phyloP scores from a whole-genome alignment of 768 basidiomycete genomes.

The Boletellus ananas region DNA sequence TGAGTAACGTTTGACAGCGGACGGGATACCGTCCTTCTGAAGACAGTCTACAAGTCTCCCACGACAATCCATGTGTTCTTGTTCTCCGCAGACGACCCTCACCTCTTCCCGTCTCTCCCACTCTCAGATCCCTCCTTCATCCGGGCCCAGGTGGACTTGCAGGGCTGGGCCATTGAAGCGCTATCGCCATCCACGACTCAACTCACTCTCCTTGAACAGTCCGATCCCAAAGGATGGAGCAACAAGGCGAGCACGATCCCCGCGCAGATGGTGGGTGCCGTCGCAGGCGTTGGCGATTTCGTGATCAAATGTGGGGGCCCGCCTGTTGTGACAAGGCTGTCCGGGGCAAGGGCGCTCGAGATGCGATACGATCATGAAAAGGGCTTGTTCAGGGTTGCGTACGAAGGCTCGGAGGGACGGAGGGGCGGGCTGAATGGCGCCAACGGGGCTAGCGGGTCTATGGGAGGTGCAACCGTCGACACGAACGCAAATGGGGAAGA shows the following conservation, averaged over 20 bases:
- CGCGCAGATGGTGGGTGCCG: conserved; percentile 83
- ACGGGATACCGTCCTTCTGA: conserved; percentile 84
- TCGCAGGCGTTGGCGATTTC: conserved; percentile 93
- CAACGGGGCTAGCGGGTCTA: conserved; percentile 15
- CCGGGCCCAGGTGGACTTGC: conserved; percentile 94
- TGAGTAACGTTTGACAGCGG: conserved; percentile 51
- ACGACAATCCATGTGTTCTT: conserved; percentile 93
- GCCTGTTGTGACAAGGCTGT: conserved; percentile 81
- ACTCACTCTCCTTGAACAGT: conserved; percentile 92
- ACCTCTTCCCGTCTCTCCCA: conserved; percentile 76
- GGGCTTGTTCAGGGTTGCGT: conserved; percentile 76
- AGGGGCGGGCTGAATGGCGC: conserved; percentile 28
- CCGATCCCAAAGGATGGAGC: conserved; percentile 96
- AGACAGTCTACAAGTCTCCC: conserved; percentile 96
- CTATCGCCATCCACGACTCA: conserved; percentile 93
- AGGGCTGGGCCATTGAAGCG: conserved; percentile 96
- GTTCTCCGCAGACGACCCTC: conserved; percentile 87
- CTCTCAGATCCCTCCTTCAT: conserved; percentile 72
- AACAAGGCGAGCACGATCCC: conserved; percentile 88
- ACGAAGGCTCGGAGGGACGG: conserved; percentile 61
- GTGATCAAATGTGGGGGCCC: conserved; percentile 95
- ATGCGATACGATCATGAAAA: conserved; percentile 88
- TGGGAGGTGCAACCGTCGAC: background rate
- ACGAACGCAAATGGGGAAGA: conserved; percentile 18
- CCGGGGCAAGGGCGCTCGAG: conserved; percentile 69